Conservation (phyloP, 305 asterid species). For the Fraxinus nigra region DNA sequence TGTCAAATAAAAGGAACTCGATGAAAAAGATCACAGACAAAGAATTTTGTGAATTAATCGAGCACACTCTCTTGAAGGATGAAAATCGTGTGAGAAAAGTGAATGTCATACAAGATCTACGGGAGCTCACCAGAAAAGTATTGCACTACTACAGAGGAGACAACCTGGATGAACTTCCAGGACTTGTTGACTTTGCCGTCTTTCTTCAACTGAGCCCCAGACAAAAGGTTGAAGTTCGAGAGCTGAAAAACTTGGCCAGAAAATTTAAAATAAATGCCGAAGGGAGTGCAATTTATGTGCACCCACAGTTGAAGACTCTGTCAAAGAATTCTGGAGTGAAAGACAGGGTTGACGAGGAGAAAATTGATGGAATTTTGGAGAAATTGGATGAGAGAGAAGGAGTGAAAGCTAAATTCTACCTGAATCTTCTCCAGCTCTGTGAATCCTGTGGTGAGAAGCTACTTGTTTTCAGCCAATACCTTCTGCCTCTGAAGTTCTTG, state of each 20-base stretch:
- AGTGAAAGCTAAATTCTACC: constrained; percentile 75
- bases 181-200: constrained; percentile 81
- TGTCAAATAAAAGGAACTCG: constrained; percentile 42
- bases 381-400: constrained; percentile 66
- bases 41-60: constrained; percentile 78
- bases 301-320: constrained; percentile 66
- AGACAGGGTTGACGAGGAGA: constrained; percentile 79
- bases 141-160: constrained; percentile 94
- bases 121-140: constrained; percentile 82
- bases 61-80: constrained; percentile 73
- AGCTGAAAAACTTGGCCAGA: constrained; percentile 39
- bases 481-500: constrained; percentile 77
- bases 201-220: constrained; percentile 58
- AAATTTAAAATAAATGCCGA: constrained; percentile 72
- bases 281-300: constrained; percentile 89
- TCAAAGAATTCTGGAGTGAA: constrained; percentile 55
- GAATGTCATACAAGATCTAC: constrained; percentile 75
- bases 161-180: constrained; percentile 92
- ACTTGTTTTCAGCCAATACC: constrained; percentile 86
- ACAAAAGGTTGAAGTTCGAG: constrained; percentile 58
- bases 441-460: constrained; percentile 81
- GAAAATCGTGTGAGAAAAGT: constrained; percentile 69
- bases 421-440: constrained; percentile 84
- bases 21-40: constrained; percentile 57
- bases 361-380: constrained; percentile 61